Evolutionary conservation across 768 basidiomycete genomes (phyloP).

Genomic region (Lactifluus volemus): DNA sequence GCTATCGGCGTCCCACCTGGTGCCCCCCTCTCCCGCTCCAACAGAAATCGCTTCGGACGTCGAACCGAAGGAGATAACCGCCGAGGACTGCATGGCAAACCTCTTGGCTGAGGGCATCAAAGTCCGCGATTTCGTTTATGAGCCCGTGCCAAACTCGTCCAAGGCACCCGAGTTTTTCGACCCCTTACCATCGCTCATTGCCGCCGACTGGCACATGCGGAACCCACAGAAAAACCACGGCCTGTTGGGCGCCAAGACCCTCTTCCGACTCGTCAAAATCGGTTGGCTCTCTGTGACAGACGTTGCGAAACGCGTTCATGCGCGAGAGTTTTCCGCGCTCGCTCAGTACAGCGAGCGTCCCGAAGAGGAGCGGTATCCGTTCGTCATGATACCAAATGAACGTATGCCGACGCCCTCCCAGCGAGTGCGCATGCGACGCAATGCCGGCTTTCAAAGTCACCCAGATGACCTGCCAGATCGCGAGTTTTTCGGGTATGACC

Average conservation of each 20-base stretch:
- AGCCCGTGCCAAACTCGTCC: constrained; percentile 4
- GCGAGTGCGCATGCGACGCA: constrained; percentile 19
- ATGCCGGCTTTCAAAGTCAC: constrained; percentile 1
- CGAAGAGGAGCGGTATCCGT: constrained; percentile 21
- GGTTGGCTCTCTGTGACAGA: constrained; percentile 25
- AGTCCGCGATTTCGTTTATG: constrained; percentile 28
- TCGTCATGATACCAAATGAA: constrained; percentile 8
- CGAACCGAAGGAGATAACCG: constrained; percentile 8
- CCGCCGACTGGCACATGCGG: constrained; percentile 26
- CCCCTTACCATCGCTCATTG: constrained; percentile 21
- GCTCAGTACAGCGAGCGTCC: constrained; percentile 21
- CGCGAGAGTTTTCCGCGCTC: constrained; percentile 19
- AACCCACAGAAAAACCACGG: constrained; percentile 3
- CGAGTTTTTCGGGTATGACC: constrained; percentile 18
- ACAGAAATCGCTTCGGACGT: constrained; percentile 24
- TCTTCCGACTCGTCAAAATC: constrained; percentile 23
- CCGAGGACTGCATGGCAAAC: background rate
- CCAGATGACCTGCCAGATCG: constrained; percentile 21
- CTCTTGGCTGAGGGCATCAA: constrained; percentile 24
- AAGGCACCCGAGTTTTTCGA: constrained; percentile 23
- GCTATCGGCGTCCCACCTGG: background rate
- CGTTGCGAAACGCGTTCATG: constrained; percentile 20
- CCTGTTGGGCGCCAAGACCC: constrained; percentile 18
- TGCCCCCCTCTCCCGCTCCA: constrained; percentile 20
- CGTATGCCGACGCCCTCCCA: constrained; percentile 22